phyloP scores from a whole-genome alignment of 306 rosid species.

The apple (Malus domestica) region DNA sequence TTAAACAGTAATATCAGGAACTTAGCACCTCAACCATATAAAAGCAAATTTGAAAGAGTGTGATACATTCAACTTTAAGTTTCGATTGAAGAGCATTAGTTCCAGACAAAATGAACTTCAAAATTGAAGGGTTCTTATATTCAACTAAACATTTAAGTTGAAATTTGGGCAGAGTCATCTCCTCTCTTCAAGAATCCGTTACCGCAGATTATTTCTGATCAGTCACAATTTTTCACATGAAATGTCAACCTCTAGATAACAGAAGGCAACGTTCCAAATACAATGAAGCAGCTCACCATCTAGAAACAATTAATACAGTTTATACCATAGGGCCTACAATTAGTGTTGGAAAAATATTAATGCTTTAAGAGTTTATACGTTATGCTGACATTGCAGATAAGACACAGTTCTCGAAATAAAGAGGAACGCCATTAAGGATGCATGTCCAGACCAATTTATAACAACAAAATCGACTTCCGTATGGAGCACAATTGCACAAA shows the following conservation, averaged over 20 bases:
- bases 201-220: neutral
- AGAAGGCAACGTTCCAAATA: neutral
- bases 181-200: neutral
- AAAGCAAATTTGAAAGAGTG: constrained; percentile 3
- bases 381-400: neutral
- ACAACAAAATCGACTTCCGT: neutral
- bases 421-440: neutral
- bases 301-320: neutral
- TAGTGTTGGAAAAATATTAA: neutral
- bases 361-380: neutral
- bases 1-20: constrained; percentile 11
- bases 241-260: neutral
- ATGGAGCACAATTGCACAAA: neutral
- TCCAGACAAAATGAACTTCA: neutral
- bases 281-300: neutral
- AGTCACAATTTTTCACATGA: neutral
- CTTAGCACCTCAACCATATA: neutral
- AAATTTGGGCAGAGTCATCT: neutral
- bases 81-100: neutral
- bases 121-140: neutral
- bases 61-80: neutral
- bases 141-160: neutral
- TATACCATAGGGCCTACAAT: neutral
- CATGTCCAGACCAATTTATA: neutral
- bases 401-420: neutral